A percentile compares a stretch with the other conserved stretches of the same genome.
phyloP scores from a whole-genome alignment of 2,329 filamentous ascomycete genomes.

The Niveomyces coronatus region DNA sequence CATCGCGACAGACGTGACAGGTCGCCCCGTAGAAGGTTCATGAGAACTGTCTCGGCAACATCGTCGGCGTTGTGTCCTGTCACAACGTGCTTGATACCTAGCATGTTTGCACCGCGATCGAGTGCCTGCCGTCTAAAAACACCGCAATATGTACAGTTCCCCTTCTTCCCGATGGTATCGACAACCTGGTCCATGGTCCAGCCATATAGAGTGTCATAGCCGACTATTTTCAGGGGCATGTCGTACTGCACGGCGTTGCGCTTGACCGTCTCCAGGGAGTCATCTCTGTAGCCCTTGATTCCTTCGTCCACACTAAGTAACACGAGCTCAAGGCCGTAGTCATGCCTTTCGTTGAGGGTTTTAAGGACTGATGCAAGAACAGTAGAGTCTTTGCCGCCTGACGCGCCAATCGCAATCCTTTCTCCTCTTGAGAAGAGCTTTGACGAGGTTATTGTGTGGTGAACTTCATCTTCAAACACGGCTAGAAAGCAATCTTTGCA shows the following conservation, averaged over 20 bases:
- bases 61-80: slow-evolving; percentile 98
- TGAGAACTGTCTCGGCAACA: slow-evolving; percentile 91
- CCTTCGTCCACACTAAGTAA: slow-evolving; percentile 93
- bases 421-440: slow-evolving; percentile 78
- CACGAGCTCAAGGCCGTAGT: slow-evolving; percentile 76
- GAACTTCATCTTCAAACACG: slow-evolving; percentile 86
- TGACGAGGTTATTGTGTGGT: slow-evolving; percentile 79
- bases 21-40: slow-evolving; percentile 91
- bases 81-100: slow-evolving; percentile 86
- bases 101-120: slow-evolving; percentile 78
- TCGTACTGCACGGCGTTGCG: slow-evolving; percentile 83
- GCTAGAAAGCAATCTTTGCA: slow-evolving; percentile 81
- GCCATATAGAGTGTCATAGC: slow-evolving; percentile 88
- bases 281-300: slow-evolving; percentile 93
- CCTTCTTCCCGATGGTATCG: slow-evolving; percentile 90
- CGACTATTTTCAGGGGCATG: slow-evolving; percentile 84
- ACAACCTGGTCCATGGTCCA: slow-evolving; percentile 99
- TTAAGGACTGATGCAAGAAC: slow-evolving; percentile 92
- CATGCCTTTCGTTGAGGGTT: slow-evolving; percentile 80
- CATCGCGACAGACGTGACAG: slow-evolving; percentile 76
- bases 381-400: slow-evolving; percentile 94
- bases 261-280: slow-evolving; percentile 93
- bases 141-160: slow-evolving; percentile 97
- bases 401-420: slow-evolving; percentile 85
- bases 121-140: slow-evolving; percentile 92